Percentiles rank a stretch among this genome's conserved stretches.
phyloP scores from a whole-genome alignment of 306 rosid species.

The Fragaria iinumae region DNA sequence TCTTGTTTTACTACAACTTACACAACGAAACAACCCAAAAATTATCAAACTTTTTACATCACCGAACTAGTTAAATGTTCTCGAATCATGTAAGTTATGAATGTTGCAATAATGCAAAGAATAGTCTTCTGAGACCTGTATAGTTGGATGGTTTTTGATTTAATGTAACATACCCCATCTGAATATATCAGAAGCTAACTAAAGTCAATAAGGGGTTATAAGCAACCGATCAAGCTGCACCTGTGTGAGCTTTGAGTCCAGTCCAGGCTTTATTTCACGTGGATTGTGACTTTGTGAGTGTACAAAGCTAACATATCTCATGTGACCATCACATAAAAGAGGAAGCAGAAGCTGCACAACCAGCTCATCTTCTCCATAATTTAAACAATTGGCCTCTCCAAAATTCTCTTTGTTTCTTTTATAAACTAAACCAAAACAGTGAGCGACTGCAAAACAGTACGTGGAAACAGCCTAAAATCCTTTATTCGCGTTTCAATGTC shows the following conservation, averaged over 20 bases:
- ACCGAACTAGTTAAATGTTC: conserved; percentile 24
- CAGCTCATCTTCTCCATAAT: conserved; percentile 42
- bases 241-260: conserved; percentile 22
- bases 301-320: conserved; percentile 47
- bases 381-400: conserved; percentile 17
- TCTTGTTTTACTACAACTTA: not conserved
- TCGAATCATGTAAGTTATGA: conserved; percentile 21
- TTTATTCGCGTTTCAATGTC: not conserved
- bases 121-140: not conserved
- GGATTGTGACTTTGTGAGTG: conserved; percentile 39
- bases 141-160: not conserved
- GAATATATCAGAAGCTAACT: not conserved
- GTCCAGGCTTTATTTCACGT: conserved; percentile 47
- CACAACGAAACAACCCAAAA: not conserved
- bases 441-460: conserved; percentile 25
- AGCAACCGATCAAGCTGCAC: not conserved
- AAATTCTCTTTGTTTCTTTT: conserved; percentile 21
- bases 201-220: not conserved
- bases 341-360: conserved; percentile 41
- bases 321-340: conserved; percentile 51
- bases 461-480: conserved; percentile 27
- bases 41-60: not conserved
- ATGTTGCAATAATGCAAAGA: conserved; percentile 23
- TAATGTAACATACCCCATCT: not conserved
- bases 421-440: not conserved